Percentiles rank a stretch among this genome's conserved stretches.
phyloP scores from a whole-genome alignment of 345 rosid species.

The Capsella bursapastoris region DNA sequence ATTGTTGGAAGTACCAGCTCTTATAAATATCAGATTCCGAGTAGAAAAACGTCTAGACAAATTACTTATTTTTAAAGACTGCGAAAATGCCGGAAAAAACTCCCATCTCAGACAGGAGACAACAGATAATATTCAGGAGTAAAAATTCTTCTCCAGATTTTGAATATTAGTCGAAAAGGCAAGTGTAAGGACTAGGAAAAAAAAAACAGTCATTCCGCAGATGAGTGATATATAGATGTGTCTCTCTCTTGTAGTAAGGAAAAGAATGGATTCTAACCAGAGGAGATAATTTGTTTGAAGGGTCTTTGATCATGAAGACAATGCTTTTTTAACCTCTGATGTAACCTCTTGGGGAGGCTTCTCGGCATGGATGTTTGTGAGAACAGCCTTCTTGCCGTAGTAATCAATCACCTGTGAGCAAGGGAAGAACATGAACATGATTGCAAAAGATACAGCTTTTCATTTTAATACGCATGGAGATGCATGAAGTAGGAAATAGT shows the following conservation, averaged over 20 bases:
- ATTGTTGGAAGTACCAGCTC: neutral
- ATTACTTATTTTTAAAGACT: constrained; percentile 6
- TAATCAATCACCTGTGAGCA: constrained; percentile 72
- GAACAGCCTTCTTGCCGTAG: constrained; percentile 65
- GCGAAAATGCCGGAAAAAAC: constrained; percentile 13
- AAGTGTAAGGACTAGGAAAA: constrained; percentile 23
- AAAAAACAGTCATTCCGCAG: constrained; percentile 39
- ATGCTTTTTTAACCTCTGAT: constrained; percentile 75
- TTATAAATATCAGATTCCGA: neutral
- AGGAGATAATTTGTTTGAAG: constrained; percentile 23
- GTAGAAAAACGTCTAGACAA: neutral
- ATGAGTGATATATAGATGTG: constrained; percentile 26
- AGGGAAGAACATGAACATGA: constrained; percentile 25
- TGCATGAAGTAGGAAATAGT: constrained; percentile 4
- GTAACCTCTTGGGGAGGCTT: constrained; percentile 78
- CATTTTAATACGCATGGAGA: constrained; percentile 1
- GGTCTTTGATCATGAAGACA: constrained; percentile 46
- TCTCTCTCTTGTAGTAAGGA: constrained; percentile 36
- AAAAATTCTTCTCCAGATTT: constrained; percentile 16
- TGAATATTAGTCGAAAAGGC: constrained; percentile 16
- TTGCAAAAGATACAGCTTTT: neutral
- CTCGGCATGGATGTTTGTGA: constrained; percentile 74
- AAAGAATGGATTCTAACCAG: constrained; percentile 42
- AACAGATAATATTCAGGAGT: constrained; percentile 26
- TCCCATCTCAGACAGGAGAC: neutral